These are phyloP conservation scores for Emergomyces orientalis DNA, from an alignment of 2,329 filamentous ascomycete species.

Conservation along the genomic window DNA sequence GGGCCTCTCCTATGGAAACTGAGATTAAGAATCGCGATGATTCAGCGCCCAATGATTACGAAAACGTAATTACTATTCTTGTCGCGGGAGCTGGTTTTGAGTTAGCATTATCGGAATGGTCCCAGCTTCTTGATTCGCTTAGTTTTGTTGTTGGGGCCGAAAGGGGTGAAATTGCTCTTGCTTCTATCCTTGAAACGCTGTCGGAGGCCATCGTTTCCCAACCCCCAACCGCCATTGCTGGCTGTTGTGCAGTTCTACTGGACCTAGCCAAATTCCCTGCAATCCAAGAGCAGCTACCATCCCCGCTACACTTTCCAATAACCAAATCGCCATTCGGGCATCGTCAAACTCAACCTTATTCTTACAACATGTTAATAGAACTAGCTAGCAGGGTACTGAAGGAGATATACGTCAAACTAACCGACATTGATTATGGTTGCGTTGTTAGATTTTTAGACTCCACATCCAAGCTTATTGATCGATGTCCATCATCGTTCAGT, in stretches of 20 bases:
- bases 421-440: constrained; percentile 31
- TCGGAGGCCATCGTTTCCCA: constrained; percentile 43
- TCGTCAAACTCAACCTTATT: not conserved
- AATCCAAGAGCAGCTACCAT: constrained; percentile 23
- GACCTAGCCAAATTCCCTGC: constrained; percentile 27
- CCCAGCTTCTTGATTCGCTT: constrained; percentile 48
- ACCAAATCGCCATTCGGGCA: not conserved
- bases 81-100: constrained; percentile 45
- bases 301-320: not conserved
- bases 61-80: constrained; percentile 59
- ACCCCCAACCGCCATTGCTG: constrained; percentile 20
- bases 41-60: constrained; percentile 57
- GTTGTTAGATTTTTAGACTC: constrained; percentile 45
- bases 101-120: constrained; percentile 30
- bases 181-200: constrained; percentile 62
- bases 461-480: constrained; percentile 44
- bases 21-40: constrained; percentile 38
- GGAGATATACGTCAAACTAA: constrained; percentile 44
- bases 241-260: constrained; percentile 30
- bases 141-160: constrained; percentile 50
- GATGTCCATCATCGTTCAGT: constrained; percentile 44
- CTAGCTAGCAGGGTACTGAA: constrained; percentile 47
- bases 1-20: constrained; percentile 28
- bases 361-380: constrained; percentile 51
- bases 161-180: constrained; percentile 57